These are phyloP conservation scores for Medicago ruthenica DNA, from an alignment of 306 rosid genomes.

Conservation along the genomic window DNA sequence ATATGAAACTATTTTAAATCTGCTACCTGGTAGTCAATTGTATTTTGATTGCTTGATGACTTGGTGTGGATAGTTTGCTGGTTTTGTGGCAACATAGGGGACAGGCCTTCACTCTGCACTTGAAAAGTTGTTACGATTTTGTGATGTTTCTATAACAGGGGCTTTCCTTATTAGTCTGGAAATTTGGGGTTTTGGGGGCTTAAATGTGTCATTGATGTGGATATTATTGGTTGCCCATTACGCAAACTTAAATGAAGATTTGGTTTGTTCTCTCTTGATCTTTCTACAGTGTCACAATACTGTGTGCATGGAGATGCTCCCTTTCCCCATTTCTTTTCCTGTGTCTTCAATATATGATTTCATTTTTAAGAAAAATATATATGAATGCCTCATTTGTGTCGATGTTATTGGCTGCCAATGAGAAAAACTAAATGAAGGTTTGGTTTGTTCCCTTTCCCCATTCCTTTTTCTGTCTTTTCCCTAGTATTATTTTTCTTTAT, in stretches of 20 bases:
- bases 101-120: not conserved
- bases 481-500: not conserved
- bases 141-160: not conserved
- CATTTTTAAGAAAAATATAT: not conserved
- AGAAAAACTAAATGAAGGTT: not conserved
- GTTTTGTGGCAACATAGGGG: not conserved
- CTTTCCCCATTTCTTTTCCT: slow-evolving; percentile 9
- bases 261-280: slow-evolving; percentile 14
- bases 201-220: not conserved
- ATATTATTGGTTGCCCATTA: slow-evolving; percentile 32
- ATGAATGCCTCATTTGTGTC: not conserved
- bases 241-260: not conserved
- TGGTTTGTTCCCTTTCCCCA: slow-evolving; percentile 5
- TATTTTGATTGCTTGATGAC: not conserved
- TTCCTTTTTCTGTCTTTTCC: slow-evolving; percentile 23
- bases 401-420: slow-evolving; percentile 1
- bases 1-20: slow-evolving; percentile 23
- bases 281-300: not conserved
- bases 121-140: slow-evolving; percentile 20
- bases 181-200: slow-evolving; percentile 13
- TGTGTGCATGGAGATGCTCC: slow-evolving; percentile 2
- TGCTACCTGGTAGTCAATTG: not conserved
- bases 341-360: not conserved
- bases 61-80: not conserved
- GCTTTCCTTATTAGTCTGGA: not conserved